Evolutionary conservation across 2,329 filamentous ascomycete species (phyloP), one percentile per base, ranked within the genome.

Genomic region (Aspergillus pseudoviridinutans): DNA sequence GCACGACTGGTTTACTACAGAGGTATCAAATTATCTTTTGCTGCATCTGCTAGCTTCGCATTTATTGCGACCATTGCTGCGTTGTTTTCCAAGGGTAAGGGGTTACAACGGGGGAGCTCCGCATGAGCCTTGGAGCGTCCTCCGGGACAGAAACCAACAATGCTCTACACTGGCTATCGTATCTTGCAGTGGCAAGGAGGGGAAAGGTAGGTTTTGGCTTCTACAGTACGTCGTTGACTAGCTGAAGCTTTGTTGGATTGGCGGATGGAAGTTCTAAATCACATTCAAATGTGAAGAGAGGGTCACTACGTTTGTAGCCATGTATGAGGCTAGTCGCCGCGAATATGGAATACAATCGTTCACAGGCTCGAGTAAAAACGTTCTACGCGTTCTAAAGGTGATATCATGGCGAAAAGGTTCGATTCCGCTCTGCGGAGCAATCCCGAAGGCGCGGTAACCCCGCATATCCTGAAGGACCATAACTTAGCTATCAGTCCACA

Each of bases 1-100:
- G 84, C 82, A 2, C 77, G 83, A 3, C 67, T 81, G 14, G 83
- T 87, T 0, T 87, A 87, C 62, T 87, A 86, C 54, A 78, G 82
- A 14, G 84, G 83, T 0, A 77, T 87, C 9, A 75, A 75, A 35
- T 80, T 82, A 54, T 81, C 82, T 0, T 87, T 87, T 66, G 75
- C 78, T 0, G 79, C 80, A 0, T 85, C 82, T 1, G 84, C 84
- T 0, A 73, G 65, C 0, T 77, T 85, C 20, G 82, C 81, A 3
- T 69, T 73, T 0, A 61, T 85, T 2, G 82, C 81, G 0, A 74
- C 82, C 1, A 56, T 80, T 28, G 76, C 80, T 3, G 76, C 80
- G 1, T 65, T 82, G 3, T 80, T 82, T 60, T 76, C 77, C 6
- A 73, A 69, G 32, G 76, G 74, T 6, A 72, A 71, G 47, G 70